These are phyloP conservation scores for Aspergillus intermedius DNA, from an alignment of 2,329 filamentous ascomycete species.

Conservation along the genomic window DNA sequence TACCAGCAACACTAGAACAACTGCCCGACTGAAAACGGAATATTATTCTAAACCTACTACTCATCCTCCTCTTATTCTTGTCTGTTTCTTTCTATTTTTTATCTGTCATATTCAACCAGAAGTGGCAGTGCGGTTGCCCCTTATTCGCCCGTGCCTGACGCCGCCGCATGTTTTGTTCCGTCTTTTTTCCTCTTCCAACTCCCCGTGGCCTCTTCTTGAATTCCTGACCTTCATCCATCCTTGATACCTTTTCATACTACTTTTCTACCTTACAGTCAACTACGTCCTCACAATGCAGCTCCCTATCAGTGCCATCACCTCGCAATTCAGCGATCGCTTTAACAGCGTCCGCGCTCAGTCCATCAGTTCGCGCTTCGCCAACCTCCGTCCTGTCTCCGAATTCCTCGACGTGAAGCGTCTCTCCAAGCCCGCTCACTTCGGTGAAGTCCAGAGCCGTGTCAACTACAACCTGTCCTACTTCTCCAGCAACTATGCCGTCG, in stretches of 20 bases:
- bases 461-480: constrained; percentile 98
- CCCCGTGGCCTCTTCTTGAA: constrained; percentile 4
- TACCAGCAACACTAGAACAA: no score
- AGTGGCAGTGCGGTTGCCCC: neutral
- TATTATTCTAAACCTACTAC: no score
- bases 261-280: neutral
- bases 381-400: constrained; percentile 82
- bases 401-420: constrained; percentile 95
- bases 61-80: neutral
- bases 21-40: no score
- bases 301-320: constrained; percentile 84
- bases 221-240: constrained; percentile 3
- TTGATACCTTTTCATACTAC: neutral
- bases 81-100: neutral
- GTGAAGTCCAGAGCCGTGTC: constrained; percentile 81
- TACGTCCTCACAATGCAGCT: constrained; percentile 64
- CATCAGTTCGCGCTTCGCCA: constrained; percentile 76
- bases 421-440: constrained; percentile 88
- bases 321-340: constrained; percentile 86
- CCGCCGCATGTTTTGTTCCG: constrained; percentile 2
- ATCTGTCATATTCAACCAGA: neutral
- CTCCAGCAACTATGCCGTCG: constrained; percentile 93
- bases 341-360: constrained; percentile 73
- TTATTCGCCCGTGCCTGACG: neutral
- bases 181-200: constrained; percentile 4